Base-by-base conservation (phyloP, 2,329 filamentous ascomycete species). In the Beauveria brongniartii region DNA sequence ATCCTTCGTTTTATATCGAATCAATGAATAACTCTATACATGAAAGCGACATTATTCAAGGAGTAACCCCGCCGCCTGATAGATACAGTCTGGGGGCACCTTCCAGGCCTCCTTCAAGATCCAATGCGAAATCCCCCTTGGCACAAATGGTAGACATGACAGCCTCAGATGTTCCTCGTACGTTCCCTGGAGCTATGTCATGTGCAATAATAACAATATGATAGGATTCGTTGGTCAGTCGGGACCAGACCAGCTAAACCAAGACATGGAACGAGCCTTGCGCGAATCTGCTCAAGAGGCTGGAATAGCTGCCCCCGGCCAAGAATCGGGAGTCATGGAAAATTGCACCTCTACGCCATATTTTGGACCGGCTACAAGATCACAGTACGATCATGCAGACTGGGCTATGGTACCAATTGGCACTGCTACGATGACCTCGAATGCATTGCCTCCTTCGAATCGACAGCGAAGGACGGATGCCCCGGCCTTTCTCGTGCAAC, bases 81-180 rank as follows among this genome's bases (percentile, higher is more conserved):
- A 70, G 72, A 51, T 78, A 78, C 61, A 74, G 73, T 41, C 71
- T 72, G 9, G 75, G 74, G 30, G 79, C 81, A 5, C 82, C 82
- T 0, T 86, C 85, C 20, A 78, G 84, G 61, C 85, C 85, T n/a
- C 85, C 85, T 1, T 87, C 85, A 24, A 75, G 84, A 70, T 76
- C 80, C 50, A 82, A 81, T 63, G 80, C 80, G 64, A 78, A 77
- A 67, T 86, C 84, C 40, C 83, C 84, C 9, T 69, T 85, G 62
- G 76, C 78, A 69, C 80, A 74, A 65, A 72, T 82, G 64, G 72
- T 78, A 65, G 79, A 83, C 57, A 78, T 79, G 73, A 74, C 74
- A 61, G 71, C 74, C 28, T 71, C 72, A 57, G 72, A 76, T 58
- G 70, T 72, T 64, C 69, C 77, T 64, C 77, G 77, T 79, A 64